Percentiles rank a stretch among this genome's conserved stretches.
Evolutionary conservation across 169 alveolate genomes (phyloP).

Genomic region (Plasmodium chabaudi): DNA sequence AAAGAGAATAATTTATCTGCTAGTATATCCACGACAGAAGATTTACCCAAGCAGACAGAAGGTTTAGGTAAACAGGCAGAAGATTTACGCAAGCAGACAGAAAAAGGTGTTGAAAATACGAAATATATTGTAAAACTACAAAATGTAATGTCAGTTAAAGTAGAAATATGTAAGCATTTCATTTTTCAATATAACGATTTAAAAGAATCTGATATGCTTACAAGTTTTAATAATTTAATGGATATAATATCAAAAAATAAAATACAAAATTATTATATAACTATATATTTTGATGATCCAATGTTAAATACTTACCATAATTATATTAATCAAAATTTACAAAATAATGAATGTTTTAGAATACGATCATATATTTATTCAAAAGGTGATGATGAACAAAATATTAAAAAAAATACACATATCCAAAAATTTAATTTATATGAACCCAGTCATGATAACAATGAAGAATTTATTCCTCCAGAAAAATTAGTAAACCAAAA

Average conservation of each 20-base stretch:
- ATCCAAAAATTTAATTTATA: conserved; percentile 29
- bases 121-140: conserved; percentile 44
- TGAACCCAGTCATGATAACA: conserved; percentile 52
- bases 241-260: conserved; percentile 35
- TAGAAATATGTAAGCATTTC: conserved; percentile 32
- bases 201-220: conserved; percentile 29
- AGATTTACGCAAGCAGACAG: too few species aligned
- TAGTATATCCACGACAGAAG: too few species aligned
- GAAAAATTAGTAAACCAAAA: conserved; percentile 1
- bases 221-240: conserved; percentile 19
- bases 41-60: too few species aligned
- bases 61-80: too few species aligned
- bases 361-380: conserved; percentile 30
- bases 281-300: conserved; percentile 58
- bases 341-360: conserved; percentile 2
- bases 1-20: background rate
- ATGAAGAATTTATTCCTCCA: conserved; percentile 9
- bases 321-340: conserved; percentile 31
- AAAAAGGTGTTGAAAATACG: background rate
- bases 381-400: background rate
- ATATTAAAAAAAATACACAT: conserved; percentile 2
- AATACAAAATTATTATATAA: conserved; percentile 4
- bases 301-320: conserved; percentile 22
- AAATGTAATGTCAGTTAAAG: conserved; percentile 16
- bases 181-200: conserved; percentile 12